Conservation (phyloP, 176 grass and related monocot species). For the Musa acuminata region DNA sequence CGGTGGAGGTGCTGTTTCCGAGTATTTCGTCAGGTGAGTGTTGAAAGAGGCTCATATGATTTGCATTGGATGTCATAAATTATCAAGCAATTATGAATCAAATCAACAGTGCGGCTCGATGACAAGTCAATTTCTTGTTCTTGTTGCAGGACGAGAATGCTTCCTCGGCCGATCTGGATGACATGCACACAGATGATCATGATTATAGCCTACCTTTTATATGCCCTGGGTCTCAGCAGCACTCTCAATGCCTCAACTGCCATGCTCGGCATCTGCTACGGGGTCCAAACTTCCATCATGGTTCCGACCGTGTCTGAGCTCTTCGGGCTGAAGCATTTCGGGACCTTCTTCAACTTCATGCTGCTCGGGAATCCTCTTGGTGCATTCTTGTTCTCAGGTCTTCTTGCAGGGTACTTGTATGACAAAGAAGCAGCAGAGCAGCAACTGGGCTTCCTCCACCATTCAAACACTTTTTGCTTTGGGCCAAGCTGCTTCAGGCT, state of each 20-base stretch:
- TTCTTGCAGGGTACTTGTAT: constrained; percentile 7
- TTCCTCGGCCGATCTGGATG: background rate
- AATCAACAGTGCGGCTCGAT: too few relatives aligned
- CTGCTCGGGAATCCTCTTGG: constrained; percentile 8
- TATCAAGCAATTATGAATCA: too few relatives aligned
- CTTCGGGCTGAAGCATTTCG: background rate
- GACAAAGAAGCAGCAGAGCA: constrained; percentile 1
- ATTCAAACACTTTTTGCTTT: background rate
- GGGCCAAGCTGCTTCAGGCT: background rate
- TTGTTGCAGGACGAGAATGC: background rate
- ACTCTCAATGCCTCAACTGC: background rate
- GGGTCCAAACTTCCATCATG: background rate
- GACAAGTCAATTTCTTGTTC: background rate
- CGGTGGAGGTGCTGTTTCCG: background rate
- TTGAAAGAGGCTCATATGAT: too few relatives aligned
- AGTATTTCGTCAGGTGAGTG: constrained; percentile 2
- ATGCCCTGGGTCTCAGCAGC: background rate
- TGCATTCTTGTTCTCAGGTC: constrained; percentile 4
- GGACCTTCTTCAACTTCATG: background rate
- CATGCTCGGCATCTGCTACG: background rate
- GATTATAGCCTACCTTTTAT: background rate
- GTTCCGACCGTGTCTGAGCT: background rate
- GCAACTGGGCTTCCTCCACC: background rate
- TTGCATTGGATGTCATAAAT: too few relatives aligned
- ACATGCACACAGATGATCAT: background rate